phyloP scores from a whole-genome alignment of 1,284 basidiomycete species.

The Athelia psychrophila region DNA sequence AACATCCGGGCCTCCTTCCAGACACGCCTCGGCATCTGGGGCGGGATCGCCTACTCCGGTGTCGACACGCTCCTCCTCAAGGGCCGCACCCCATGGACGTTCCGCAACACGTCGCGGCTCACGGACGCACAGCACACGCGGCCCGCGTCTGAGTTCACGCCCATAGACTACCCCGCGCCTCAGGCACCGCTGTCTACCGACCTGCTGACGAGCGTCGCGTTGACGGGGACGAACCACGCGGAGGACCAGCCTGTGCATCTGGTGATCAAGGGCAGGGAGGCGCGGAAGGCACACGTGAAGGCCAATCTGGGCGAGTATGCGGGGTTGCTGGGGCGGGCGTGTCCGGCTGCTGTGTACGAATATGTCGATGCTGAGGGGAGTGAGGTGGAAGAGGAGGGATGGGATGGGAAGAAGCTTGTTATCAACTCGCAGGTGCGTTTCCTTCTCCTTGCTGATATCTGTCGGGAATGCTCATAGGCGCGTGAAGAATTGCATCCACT shows the following conservation, averaged over 20 bases:
- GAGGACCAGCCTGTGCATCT: conserved; percentile 96
- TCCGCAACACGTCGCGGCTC: conserved; percentile 54
- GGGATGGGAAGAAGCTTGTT: conserved; percentile 85
- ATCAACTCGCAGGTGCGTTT: conserved; percentile 88
- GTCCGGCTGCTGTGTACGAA: conserved; percentile 97
- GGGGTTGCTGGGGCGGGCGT: conserved; percentile 84
- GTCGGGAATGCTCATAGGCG: neutral
- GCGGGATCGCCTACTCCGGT: conserved; percentile 90
- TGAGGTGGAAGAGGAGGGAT: conserved; percentile 51
- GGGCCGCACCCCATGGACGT: conserved; percentile 92
- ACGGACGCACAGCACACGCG: conserved; percentile 78
- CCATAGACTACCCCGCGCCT: conserved; percentile 89
- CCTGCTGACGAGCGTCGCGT: conserved; percentile 85
- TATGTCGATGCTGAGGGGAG: conserved; percentile 75
- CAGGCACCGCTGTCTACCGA: conserved; percentile 94
- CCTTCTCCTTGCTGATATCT: neutral
- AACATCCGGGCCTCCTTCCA: conserved; percentile 94
- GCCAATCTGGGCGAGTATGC: conserved; percentile 82
- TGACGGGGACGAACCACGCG: conserved; percentile 95
- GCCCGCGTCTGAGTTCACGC: conserved; percentile 65
- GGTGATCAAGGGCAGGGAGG: conserved; percentile 57
- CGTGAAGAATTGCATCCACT: conserved; percentile 82
- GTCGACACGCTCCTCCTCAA: conserved; percentile 85
- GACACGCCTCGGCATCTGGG: conserved; percentile 81
- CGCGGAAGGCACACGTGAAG: conserved; percentile 66